A percentile compares a stretch with the other conserved stretches of the same genome.
Evolutionary conservation across 1,284 basidiomycete species (phyloP).

Genomic region (Flammula alnicola): DNA sequence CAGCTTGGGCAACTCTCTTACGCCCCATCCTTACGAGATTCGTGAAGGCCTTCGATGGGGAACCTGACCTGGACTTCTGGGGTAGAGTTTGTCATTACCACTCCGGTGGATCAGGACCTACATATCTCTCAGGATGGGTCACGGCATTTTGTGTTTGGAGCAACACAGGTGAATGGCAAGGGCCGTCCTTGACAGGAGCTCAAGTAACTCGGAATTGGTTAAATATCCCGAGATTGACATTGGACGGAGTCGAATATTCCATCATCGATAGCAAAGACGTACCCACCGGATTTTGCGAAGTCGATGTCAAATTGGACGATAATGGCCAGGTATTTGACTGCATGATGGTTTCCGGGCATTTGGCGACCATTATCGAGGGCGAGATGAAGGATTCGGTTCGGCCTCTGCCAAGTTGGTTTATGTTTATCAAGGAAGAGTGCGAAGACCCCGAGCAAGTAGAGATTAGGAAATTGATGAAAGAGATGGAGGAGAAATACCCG

Average conservation of each 20-base stretch:
- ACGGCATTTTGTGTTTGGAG: conserved; percentile 42
- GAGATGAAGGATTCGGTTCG: conserved; percentile 21
- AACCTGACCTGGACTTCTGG: conserved; percentile 23
- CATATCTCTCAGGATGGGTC: conserved; percentile 34
- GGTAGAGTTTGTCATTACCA: conserved; percentile 17
- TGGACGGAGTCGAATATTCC: conserved; percentile 43
- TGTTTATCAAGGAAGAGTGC: conserved; percentile 16
- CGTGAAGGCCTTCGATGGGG: conserved; percentile 14
- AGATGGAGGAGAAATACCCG: no score
- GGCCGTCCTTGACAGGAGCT: conserved; percentile 32
- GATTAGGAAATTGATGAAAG: no score
- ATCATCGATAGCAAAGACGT: conserved; percentile 34
- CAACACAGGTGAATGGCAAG: conserved; percentile 26
- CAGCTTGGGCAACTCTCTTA: conserved; percentile 39
- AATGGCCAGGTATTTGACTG: conserved; percentile 35
- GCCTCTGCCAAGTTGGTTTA: conserved; percentile 29
- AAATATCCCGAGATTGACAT: conserved; percentile 20
- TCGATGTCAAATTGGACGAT: conserved; percentile 44
- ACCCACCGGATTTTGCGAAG: conserved; percentile 40
- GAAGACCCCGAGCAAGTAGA: no score
- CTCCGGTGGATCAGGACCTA: conserved; percentile 9
- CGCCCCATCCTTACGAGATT: conserved; percentile 30
- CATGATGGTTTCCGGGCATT: conserved; percentile 44
- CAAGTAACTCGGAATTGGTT: not conserved
- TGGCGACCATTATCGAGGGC: conserved; percentile 34